Base-by-base conservation (phyloP, 164 flowering plant species). In the Piper longum region DNA sequence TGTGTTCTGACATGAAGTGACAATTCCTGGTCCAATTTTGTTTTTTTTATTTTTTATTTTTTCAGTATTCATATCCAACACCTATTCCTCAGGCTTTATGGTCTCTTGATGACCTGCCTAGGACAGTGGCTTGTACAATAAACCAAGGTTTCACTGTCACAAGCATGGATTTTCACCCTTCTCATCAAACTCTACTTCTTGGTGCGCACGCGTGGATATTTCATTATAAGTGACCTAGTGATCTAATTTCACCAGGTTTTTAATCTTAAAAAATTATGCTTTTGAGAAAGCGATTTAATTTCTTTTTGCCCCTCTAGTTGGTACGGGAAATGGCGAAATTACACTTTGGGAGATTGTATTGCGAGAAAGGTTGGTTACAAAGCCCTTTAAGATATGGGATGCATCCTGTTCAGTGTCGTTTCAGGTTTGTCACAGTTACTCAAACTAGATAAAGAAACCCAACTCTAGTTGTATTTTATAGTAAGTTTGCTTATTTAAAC, bases 161-260 rank as follows among this genome's bases (percentile, higher is more conserved):
- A 45, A 89, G 93, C 95, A 78, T 92, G 87, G 98, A 92, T 73
- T 92, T 89, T 66, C 91, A 89, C 77, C 98, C 98, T 65, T 74
- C 85, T 61, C 91, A 81, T 43, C 86, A 79, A 4, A 82, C 85
- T 12, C 62, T 85, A 64, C 87, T 92, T 73, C 82, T 92, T 65
- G 96, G 98, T 85, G 80, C 62, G 11, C 41, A 26, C 7, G 0
- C 0, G 9, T 48, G 52, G 52, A 5, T 48, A 9, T 8, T 48
- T 9, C 14, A 48, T 48, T 2, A 48, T 9, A 48, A 5, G 14
- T 14, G 3, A 48, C 52, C 9, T 48, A 9, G 14, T 48, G 52
- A 12, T 48, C 14, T 8, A 9, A 2, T 8, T 48, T 48, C 52
- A 48, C 14, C 12, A 48, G 0, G 0, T 8, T 48, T 48, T 5